A percentile compares a stretch with the other conserved stretches of the same genome.
phyloP scores from a whole-genome alignment of 208 protist species.

The Crithidia bombi region DNA sequence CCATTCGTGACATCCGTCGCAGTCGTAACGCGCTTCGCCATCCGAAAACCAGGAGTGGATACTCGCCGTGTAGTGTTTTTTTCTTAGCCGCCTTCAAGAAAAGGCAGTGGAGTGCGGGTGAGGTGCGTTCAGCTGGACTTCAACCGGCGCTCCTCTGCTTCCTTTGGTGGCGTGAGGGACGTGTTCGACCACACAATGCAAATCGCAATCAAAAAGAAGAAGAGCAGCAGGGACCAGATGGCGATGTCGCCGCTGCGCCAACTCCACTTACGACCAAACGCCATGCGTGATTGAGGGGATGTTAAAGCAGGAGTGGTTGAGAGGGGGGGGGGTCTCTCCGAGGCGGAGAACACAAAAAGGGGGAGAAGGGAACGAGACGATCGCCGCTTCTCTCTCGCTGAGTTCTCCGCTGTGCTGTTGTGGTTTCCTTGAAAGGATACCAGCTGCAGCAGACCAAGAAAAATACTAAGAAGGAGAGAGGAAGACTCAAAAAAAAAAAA shows the following conservation, averaged over 20 bases:
- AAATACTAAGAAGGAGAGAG: too few species aligned
- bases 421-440: too few species aligned
- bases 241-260: slow-evolving; percentile 40
- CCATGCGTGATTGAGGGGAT: not conserved
- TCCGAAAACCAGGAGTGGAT: too few species aligned
- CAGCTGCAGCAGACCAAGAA: too few species aligned
- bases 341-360: slow-evolving; percentile 2
- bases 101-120: not conserved
- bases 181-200: slow-evolving; percentile 35
- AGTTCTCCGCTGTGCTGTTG: too few species aligned
- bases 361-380: too few species aligned
- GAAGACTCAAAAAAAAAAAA: too few species aligned
- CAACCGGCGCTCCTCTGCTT: not conserved
- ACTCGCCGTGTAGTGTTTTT: too few species aligned
- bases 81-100: too few species aligned
- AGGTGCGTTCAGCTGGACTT: not conserved
- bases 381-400: too few species aligned
- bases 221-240: slow-evolving; percentile 38
- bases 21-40: too few species aligned
- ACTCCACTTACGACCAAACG: slow-evolving; percentile 16
- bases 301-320: not conserved
- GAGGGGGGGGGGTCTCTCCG: not conserved
- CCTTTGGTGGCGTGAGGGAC: slow-evolving; percentile 10
- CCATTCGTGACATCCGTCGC: too few species aligned
- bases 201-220: slow-evolving; percentile 36